These are phyloP conservation scores for Halenospora varia DNA, from an alignment of 495 filamentous ascomycete species.

Conservation along the genomic window DNA sequence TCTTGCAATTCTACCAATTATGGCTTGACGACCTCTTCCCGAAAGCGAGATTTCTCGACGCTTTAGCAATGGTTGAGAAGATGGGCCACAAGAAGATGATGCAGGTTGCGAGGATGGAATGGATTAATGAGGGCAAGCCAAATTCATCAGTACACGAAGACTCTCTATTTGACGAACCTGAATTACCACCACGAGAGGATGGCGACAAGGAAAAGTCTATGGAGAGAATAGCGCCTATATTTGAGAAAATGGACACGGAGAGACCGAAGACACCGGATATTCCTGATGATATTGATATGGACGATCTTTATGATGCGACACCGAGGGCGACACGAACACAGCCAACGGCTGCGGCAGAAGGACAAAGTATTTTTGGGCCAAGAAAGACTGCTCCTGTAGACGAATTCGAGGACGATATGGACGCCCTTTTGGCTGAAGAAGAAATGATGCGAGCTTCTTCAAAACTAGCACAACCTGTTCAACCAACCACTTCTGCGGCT, in stretches of 20 bases:
- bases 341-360: slow-evolving; percentile 1
- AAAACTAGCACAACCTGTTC: slow-evolving; percentile 5
- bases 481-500: background rate
- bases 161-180: slow-evolving; percentile 28
- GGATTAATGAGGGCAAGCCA: slow-evolving; percentile 76
- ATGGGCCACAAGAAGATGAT: slow-evolving; percentile 79
- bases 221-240: slow-evolving; percentile 43
- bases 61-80: slow-evolving; percentile 88
- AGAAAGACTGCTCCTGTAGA: slow-evolving; percentile 8
- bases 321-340: slow-evolving; percentile 9
- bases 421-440: slow-evolving; percentile 48
- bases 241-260: slow-evolving; percentile 28
- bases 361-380: slow-evolving; percentile 18
- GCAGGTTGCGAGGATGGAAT: slow-evolving; percentile 71
- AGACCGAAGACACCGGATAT: slow-evolving; percentile 19
- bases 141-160: slow-evolving; percentile 49
- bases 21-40: slow-evolving; percentile 98
- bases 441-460: slow-evolving; percentile 16
- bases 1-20: slow-evolving; percentile 88
- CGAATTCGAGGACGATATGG: slow-evolving; percentile 42
- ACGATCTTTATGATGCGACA: slow-evolving; percentile 27
- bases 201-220: slow-evolving; percentile 29
- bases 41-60: slow-evolving; percentile 90
- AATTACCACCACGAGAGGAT: slow-evolving; percentile 19
- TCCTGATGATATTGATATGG: slow-evolving; percentile 12